These are phyloP conservation scores for Hypholoma sublateritium DNA, from an alignment of 768 basidiomycete genomes.

Conservation along the genomic window DNA sequence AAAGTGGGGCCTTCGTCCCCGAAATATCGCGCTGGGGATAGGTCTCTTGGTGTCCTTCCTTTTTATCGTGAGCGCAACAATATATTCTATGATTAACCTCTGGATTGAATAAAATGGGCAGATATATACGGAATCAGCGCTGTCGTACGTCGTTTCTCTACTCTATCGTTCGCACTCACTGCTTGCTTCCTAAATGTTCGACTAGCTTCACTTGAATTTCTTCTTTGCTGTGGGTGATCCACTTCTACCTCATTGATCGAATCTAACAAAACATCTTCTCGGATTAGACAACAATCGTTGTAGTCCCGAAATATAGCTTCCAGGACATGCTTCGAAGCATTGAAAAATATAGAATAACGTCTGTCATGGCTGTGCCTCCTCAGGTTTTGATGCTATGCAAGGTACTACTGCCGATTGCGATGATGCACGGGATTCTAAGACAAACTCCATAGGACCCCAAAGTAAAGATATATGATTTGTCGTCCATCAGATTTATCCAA, in stretches of 20 bases:
- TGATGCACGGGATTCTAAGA: neutral
- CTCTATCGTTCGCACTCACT: neutral
- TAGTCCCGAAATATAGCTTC: conserved; percentile 10
- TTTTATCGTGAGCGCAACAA: conserved; percentile 5
- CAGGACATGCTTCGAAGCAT: conserved; percentile 11
- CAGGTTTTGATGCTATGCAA: conserved; percentile 8
- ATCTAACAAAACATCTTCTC: neutral
- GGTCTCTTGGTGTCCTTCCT: conserved; percentile 7
- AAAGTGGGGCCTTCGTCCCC: conserved; percentile 1
- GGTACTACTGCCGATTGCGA: neutral
- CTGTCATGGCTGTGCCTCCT: conserved; percentile 7
- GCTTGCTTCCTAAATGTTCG: neutral
- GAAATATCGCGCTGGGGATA: conserved; percentile 5
- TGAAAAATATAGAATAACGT: conserved; percentile 7
- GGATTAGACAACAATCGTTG: conserved; percentile 4
- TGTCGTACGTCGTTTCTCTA: neutral
- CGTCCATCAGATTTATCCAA: conserved; percentile 1
- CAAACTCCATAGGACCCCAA: neutral
- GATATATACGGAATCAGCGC: conserved; percentile 7
- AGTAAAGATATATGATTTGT: conserved; percentile 10
- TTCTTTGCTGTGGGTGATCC: conserved; percentile 4
- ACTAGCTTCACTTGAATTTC: conserved; percentile 8
- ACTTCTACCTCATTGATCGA: neutral
- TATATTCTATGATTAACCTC: neutral
- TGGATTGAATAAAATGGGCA: neutral